Evolutionary conservation across 2,329 filamentous ascomycete species (phyloP), one percentile per base, ranked within the genome.

Genomic region (Botryotinia calthae): DNA sequence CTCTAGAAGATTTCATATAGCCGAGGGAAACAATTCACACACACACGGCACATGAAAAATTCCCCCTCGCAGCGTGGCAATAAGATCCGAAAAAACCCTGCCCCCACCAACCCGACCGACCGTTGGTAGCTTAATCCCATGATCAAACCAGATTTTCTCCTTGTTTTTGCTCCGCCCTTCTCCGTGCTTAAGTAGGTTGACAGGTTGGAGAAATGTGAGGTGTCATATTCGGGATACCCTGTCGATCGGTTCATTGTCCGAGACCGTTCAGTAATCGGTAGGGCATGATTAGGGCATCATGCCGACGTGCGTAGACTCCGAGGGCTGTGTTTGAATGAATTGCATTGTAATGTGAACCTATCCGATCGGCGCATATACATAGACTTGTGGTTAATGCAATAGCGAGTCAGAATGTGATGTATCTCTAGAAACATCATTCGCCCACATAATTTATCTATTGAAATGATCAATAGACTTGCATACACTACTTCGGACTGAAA

Each of bases 201-300:
- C 34, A 28, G 25, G n/a, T 31, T 54, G 46, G 42, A 67, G 46
- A 54, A 67, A 54, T 67, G 31, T 28, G 64, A 67, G 65, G 25
- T 67, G 18, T 67, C 34, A 67, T 67, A 67, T 67, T 56, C 20
- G 12, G 34, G 3, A n/a, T 28, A 56, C 65, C 65, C 48, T 56
- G 65, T 56, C n/a, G 9, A 44, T 68, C 65, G 65, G 65, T 31
- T 68, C 65, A 56, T 14, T 56, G 65, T 5, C 48, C 65, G 65
- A 56, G 34, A 58, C 65, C 48, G 65, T 42, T 68, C n/a, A 42
- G n/a, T 48, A 2, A 67, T 42, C 25, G 48, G 46, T 5, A 40
- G 18, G 34, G 31, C n/a, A 37, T 22, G 46, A 28, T 18, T 51
- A 48, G 12, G 22, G 12, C 22, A 40, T 42, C 59, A 42, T 28